Evolutionary conservation across 345 rosid species (phyloP), one percentile per base, ranked within the genome.

Genomic region (Corchorus olitorius): DNA sequence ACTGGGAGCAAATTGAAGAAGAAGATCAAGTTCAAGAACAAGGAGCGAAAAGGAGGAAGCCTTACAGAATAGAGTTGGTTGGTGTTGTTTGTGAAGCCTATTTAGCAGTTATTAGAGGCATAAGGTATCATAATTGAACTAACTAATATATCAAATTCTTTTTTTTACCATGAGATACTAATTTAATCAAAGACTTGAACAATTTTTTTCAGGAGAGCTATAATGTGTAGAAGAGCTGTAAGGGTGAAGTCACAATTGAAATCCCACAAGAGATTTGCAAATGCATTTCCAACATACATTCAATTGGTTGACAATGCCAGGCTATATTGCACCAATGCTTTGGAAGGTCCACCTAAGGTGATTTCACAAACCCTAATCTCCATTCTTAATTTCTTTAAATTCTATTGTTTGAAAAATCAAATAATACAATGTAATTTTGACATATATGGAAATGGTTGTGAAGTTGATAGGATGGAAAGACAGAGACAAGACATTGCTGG

Each of bases 381-480:
- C 33, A 14, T 17, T 52, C 16, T 35, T 17, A 9, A 17, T 52
- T 52, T 52, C 20, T 63, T 35, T 48, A 48, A 53, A 69, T 52
- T 4, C 4, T 48, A 12, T n/a, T 37, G 49, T 55, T 22, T 45
- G n/a, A 8, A 39, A 34, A 70, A 65, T 5, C 46, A 48, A 16
- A 11, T 35, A 48, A 27, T 74, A 39, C 43, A 27, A 27, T 58
- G 69, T 35, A 20, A 66, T 19, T 37, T 82, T 87, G 68, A 88
- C 77, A 76, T 59, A 49, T 27, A 27, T 27, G 27, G 43, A 39
- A 70, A 52, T 80, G 76, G 37, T 72, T 69, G 72, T 85, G 82
- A 84, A 96, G 99, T 61, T 96, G 79, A 96, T 93, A 88, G 98
- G 97, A 74, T 92, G 97, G 98, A 97, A 97, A 83, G 99, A 91